Evolutionary conservation across 2,329 filamentous ascomycete species (phyloP).

Genomic region (Fusarium euwallaceae): DNA sequence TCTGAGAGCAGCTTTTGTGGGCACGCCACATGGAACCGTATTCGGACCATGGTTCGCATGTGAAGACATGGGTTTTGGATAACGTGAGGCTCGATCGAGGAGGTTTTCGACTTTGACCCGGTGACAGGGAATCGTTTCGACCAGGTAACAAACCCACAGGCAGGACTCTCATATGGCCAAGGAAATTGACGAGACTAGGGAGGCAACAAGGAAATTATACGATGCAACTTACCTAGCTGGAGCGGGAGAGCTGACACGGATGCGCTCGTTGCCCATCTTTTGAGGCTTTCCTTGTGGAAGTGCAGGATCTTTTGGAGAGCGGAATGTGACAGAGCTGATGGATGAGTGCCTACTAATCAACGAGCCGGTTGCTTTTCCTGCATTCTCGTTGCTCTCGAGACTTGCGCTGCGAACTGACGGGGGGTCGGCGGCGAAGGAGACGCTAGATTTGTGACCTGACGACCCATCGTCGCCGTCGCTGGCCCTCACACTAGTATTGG

Average conservation of each 20-base stretch:
- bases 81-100: background rate
- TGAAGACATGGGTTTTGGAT: background rate
- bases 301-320: conserved; percentile 57
- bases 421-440: conserved; percentile 53
- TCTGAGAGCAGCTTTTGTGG: background rate
- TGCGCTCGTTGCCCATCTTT: conserved; percentile 57
- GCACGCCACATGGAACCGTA: background rate
- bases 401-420: conserved; percentile 42
- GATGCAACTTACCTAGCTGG: conserved; percentile 59
- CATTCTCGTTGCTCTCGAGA: conserved; percentile 46
- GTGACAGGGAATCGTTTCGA: background rate
- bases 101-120: background rate
- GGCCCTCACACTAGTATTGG: conserved; percentile 40
- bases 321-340: conserved; percentile 62
- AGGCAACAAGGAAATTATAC: conserved; percentile 1
- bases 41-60: conserved; percentile 2
- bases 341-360: conserved; percentile 59
- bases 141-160: background rate
- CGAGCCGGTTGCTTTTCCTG: conserved; percentile 18
- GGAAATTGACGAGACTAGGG: background rate
- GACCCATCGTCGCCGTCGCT: conserved; percentile 50
- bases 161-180: background rate
- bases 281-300: conserved; percentile 64
- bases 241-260: conserved; percentile 62
- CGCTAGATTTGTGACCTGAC: conserved; percentile 49